Evolutionary conservation across 169 alveolate species (phyloP), one percentile per base, ranked within the genome.

Genomic region (Cyclospora cayetanensis): DNA sequence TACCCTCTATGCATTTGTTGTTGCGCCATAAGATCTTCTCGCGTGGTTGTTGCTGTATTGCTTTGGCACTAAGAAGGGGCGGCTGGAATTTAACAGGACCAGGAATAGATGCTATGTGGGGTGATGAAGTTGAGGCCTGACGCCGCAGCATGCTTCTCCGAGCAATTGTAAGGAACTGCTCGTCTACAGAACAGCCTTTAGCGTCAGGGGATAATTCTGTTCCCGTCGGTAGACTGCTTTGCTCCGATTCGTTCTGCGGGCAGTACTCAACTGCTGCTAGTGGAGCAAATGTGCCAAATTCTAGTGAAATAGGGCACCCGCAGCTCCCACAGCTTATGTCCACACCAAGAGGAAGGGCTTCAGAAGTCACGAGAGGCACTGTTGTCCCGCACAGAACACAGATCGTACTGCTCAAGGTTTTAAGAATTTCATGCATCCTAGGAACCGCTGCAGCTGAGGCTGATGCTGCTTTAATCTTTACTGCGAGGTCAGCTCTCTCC

Each of bases 331-430:
- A 77, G 87, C 87, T 46, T 35, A 77, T 31, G 34, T 77, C 87
- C 29, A 53, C 87, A 46, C 87, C 87, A 43, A 77, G 43, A 2
- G 87, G 87, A 41, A 77, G 70, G 50, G 72, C 87, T 46, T 77
- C 87, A 27, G 87, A 43, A 43, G 87, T 77, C 87, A 77, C 15
- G 34, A 77, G 43, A 29, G 87, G 66, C 87, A 77, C 87, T n/a
- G n/a, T 15, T 11, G 46, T 15, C 27, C 87, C 68, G 22, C 87
- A 77, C 31, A 77, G 31, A 50, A 66, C 87, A 77, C 87, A 77
- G 66, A 9, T 35, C 25, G 87, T 53, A 12, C 29, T 31, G 12
- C 42, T 27, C 41, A 77, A 77, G 29, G 68, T 53, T 27, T n/a
- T 46, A 29, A 31, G 50, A 43, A 31, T 29, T 15, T 9, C 87